Percentiles rank a stretch among this genome's conserved stretches.
Evolutionary conservation across 805 yeast genomes (phyloP).

Genomic region (Candida sphagnicola): DNA sequence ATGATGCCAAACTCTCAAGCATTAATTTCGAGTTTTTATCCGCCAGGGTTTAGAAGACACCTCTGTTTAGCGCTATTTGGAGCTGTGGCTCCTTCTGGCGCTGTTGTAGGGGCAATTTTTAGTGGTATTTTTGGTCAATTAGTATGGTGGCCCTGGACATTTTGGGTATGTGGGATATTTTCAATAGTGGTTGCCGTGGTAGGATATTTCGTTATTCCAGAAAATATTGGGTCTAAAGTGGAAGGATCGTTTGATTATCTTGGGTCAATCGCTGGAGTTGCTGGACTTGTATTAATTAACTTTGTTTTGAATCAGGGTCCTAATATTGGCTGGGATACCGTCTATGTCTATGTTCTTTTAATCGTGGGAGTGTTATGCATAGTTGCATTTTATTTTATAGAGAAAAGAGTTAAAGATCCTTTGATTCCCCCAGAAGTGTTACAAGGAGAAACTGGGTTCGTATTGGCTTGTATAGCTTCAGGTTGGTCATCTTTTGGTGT

Average conservation of each 20-base stretch:
- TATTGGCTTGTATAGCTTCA: conserved; percentile 48
- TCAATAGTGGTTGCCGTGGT: conserved; percentile 12
- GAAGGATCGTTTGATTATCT: conserved; percentile 20
- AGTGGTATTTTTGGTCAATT: conserved; percentile 19
- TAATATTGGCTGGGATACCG: conserved; percentile 60
- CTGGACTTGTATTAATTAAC: conserved; percentile 60
- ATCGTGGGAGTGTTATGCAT: conserved; percentile 46
- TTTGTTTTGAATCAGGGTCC: conserved; percentile 79
- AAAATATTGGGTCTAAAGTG: conserved; percentile 17
- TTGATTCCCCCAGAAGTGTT: conserved; percentile 50
- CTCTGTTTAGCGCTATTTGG: conserved; percentile 27
- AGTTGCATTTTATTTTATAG: conserved; percentile 47
- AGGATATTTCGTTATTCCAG: conserved; percentile 24
- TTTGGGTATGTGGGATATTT: conserved; percentile 25
- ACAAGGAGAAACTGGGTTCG: conserved; percentile 42
- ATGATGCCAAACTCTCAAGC: conserved; percentile 34
- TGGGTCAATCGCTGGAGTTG: conserved; percentile 49
- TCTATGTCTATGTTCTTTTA: conserved; percentile 57
- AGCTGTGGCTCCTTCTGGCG: conserved; percentile 33
- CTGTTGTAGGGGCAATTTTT: conserved; percentile 25
- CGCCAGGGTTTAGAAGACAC: conserved; percentile 16
- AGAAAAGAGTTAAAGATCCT: conserved; percentile 43
- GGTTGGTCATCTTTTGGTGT: conserved; percentile 81
- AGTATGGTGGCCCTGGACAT: conserved; percentile 36
- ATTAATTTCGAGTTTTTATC: conserved; percentile 27